phyloP scores from a whole-genome alignment of 2,329 filamentous ascomycete genomes.

The Pestalotiopsis sp. region DNA sequence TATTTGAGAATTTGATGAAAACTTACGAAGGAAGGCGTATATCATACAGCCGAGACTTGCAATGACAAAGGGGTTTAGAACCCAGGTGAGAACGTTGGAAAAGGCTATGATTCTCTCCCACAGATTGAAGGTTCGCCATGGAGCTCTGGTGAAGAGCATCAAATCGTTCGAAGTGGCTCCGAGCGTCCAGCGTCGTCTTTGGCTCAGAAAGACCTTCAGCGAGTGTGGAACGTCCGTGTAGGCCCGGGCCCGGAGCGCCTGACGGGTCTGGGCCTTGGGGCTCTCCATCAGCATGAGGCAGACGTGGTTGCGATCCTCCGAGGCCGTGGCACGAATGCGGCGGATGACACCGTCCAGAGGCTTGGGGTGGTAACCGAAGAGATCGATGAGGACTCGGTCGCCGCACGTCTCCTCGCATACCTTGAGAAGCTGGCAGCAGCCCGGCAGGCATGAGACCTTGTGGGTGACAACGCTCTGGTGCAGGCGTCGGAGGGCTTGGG shows the following conservation, averaged over 20 bases:
- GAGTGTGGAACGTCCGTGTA: slow-evolving; percentile 49
- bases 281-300: slow-evolving; percentile 50
- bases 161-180: slow-evolving; percentile 53
- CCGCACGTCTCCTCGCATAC: slow-evolving; percentile 53
- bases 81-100: slow-evolving; percentile 48
- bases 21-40: slow-evolving; percentile 23
- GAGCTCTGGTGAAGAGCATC: slow-evolving; percentile 47
- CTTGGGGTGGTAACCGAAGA: slow-evolving; percentile 51
- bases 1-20: background rate
- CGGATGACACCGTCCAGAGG: slow-evolving; percentile 51
- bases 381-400: slow-evolving; percentile 46
- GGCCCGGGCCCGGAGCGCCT: slow-evolving; percentile 49
- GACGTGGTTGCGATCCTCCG: slow-evolving; percentile 53
- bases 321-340: slow-evolving; percentile 52
- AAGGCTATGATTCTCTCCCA: slow-evolving; percentile 49
- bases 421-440: slow-evolving; percentile 53
- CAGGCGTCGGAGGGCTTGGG: slow-evolving; percentile 49
- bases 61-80: slow-evolving; percentile 48
- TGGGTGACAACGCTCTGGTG: slow-evolving; percentile 52
- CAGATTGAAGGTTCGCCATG: slow-evolving; percentile 45
- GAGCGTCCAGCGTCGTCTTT: slow-evolving; percentile 52
- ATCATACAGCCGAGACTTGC: slow-evolving; percentile 27
- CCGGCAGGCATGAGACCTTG: slow-evolving; percentile 52
- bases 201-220: slow-evolving; percentile 50
- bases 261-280: slow-evolving; percentile 46